These are phyloP conservation scores for Thinopyrum elongatum DNA, from an alignment of 176 grass and related monocot genomes.

Conservation along the genomic window DNA sequence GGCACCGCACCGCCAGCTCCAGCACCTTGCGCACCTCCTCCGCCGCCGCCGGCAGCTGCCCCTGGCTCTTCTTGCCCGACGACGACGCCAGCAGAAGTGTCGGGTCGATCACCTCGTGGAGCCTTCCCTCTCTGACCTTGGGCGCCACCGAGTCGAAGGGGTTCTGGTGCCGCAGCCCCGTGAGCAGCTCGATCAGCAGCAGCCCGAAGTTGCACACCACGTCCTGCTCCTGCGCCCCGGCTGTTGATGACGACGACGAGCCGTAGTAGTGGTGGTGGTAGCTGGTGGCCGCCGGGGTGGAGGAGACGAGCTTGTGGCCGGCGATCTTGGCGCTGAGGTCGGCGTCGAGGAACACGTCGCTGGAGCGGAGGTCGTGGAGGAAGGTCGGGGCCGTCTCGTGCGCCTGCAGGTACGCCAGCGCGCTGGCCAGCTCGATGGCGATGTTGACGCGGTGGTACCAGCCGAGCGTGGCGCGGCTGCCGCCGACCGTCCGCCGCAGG, in stretches of 20 bases:
- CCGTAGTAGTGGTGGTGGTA: neutral
- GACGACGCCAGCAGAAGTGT: conserved; percentile 39
- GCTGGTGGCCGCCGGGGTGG: neutral
- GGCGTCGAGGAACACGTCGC: conserved; percentile 67
- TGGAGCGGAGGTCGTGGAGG: conserved; percentile 66
- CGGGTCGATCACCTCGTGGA: conserved; percentile 83
- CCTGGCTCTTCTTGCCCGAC: conserved; percentile 35
- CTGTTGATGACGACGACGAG: neutral
- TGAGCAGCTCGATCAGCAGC: conserved; percentile 70
- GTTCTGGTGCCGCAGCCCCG: conserved; percentile 53
- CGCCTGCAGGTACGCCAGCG: conserved; percentile 76
- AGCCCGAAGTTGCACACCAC: conserved; percentile 76
- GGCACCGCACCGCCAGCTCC: conserved; percentile 63
- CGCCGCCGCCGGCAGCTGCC: conserved; percentile 50
- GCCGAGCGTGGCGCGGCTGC: conserved; percentile 53
- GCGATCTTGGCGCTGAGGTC: conserved; percentile 69
- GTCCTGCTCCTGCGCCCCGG: conserved; percentile 31
- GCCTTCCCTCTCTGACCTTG: conserved; percentile 54
- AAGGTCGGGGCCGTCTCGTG: conserved; percentile 49
- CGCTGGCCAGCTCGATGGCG: conserved; percentile 74
- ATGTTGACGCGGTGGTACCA: conserved; percentile 82
- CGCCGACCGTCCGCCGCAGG: conserved; percentile 42
- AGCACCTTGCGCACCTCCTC: conserved; percentile 72
- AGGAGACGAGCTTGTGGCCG: conserved; percentile 49
- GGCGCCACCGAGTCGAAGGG: conserved; percentile 59